A percentile compares a stretch with the other conserved stretches of the same genome.
These are phyloP conservation scores for Thermoascus crustaceus DNA, from an alignment of 2,329 filamentous ascomycete genomes.

Conservation along the genomic window DNA sequence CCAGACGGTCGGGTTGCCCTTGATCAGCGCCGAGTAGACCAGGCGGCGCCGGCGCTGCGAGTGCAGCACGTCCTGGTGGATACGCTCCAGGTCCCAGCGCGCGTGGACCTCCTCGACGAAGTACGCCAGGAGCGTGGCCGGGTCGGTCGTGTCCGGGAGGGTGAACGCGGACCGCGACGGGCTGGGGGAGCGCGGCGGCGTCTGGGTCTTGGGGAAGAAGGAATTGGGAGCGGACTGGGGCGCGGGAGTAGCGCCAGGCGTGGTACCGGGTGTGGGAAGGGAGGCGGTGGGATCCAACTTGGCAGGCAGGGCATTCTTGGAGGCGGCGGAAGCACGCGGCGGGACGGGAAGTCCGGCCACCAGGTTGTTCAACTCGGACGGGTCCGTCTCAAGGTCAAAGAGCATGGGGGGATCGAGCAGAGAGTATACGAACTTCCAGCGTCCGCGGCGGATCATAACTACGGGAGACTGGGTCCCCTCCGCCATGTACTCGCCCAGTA, in stretches of 20 bases:
- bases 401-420: constrained; percentile 76
- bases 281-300: constrained; percentile 13
- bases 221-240: constrained; percentile 9
- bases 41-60: constrained; percentile 73
- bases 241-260: constrained; percentile 8
- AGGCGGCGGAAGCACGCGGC: too few species aligned
- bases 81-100: constrained; percentile 73
- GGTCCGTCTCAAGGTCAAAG: constrained; percentile 69
- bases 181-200: constrained; percentile 33
- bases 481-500: constrained; percentile 92
- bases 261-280: constrained; percentile 17
- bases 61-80: constrained; percentile 64
- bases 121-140: constrained; percentile 45
- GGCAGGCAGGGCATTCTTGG: constrained; percentile 32
- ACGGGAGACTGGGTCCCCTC: constrained; percentile 83
- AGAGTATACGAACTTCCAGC: constrained; percentile 87
- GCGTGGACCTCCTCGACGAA: constrained; percentile 66
- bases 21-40: constrained; percentile 69
- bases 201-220: constrained; percentile 15
- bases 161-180: constrained; percentile 24
- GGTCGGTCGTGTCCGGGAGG: constrained; percentile 26
- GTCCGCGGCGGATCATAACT: constrained; percentile 86
- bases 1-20: constrained; percentile 73
- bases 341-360: constrained; percentile 25
- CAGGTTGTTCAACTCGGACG: constrained; percentile 68